phyloP scores from a whole-genome alignment of 495 filamentous ascomycete species.

The Bathelium albidoporum region DNA sequence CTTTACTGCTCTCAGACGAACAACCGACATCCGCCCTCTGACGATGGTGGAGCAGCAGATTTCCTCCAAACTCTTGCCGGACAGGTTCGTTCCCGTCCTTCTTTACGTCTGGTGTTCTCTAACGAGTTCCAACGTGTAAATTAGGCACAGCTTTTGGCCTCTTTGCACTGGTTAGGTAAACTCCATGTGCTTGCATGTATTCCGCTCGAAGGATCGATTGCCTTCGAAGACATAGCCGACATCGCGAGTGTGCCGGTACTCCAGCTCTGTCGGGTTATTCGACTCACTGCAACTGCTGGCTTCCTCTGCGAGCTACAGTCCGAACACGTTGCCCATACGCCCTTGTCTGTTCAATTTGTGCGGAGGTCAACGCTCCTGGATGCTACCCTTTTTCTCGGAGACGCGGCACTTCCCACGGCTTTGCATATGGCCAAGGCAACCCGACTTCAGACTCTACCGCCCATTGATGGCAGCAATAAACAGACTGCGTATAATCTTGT shows the following conservation, averaged over 20 bases:
- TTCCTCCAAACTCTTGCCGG: conserved; percentile 15
- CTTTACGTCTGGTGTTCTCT: not conserved
- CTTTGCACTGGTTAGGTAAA: conserved; percentile 36
- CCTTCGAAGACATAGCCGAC: conserved; percentile 32
- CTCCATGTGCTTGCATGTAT: conserved; percentile 38
- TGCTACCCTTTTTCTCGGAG: conserved; percentile 33
- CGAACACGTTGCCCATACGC: conserved; percentile 30
- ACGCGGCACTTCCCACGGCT: conserved; percentile 26
- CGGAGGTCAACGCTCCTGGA: conserved; percentile 28
- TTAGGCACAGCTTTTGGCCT: conserved; percentile 33
- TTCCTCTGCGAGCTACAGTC: conserved; percentile 33
- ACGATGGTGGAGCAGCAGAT: no score
- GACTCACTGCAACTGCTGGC: conserved; percentile 30
- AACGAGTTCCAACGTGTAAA: not conserved
- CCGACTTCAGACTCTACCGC: no score
- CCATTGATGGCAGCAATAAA: conserved; percentile 9
- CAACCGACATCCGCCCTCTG: no score
- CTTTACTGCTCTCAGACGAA: no score
- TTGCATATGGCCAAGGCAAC: conserved; percentile 32
- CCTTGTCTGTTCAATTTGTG: conserved; percentile 32
- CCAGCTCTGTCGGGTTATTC: conserved; percentile 29
- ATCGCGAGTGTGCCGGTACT: conserved; percentile 28
- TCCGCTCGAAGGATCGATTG: conserved; percentile 28
- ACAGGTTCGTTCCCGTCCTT: conserved; percentile 9
- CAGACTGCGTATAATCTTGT: conserved; percentile 21